Base-by-base conservation (phyloP, 2,329 filamentous ascomycete species). In the Colletotrichum ledebouriae region DNA sequence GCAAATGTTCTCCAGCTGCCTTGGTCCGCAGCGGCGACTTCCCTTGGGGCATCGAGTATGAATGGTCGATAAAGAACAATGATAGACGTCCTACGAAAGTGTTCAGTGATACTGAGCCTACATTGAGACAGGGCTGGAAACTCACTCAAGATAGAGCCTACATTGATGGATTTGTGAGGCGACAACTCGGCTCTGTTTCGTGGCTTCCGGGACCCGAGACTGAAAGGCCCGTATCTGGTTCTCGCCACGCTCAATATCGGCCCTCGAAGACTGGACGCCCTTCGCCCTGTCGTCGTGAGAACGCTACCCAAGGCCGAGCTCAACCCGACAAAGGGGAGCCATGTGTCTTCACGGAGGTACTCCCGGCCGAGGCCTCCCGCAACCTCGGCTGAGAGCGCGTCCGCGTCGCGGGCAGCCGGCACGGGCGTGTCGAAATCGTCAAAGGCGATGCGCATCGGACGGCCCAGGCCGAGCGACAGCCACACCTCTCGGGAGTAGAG, bases 21-120 rank as follows among this genome's bases (percentile, higher is more conserved):
- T 13, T 68, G 65, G 10, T 68, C 55, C 2, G 55, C 55, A 10
- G 60, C 55, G 9, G 56, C 33, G 10, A 65, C 13, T 39, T 64
- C 60, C 44, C 46, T 46, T 4, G 65, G 65, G 34, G 61, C 59
- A 42, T 69, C 66, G 6, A 66, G 62, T 10, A 69, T 66, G 12
- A 66, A 69, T 3, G 66, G 66, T 10, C 66, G 66, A 13, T 66
- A 66, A 5, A 69, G 62, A 3, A 69, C 55, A 1, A 69, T 59
- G 7, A 66, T 61, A 6, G 62, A 59, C 6, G 62, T 57, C 25
- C 66, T 69, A 2, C 3, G 1, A 25, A 9, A 4, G 2, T 1
- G 13, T n/a, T 12, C 12, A 42, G 6, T 15, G 7, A n/a, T 3
- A 0, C 4, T 20, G 3, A 17, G 6, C 11, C 3, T 3, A 7